Evolutionary conservation across 2,329 filamentous ascomycete species (phyloP).

Genomic region (Botrytis porri): DNA sequence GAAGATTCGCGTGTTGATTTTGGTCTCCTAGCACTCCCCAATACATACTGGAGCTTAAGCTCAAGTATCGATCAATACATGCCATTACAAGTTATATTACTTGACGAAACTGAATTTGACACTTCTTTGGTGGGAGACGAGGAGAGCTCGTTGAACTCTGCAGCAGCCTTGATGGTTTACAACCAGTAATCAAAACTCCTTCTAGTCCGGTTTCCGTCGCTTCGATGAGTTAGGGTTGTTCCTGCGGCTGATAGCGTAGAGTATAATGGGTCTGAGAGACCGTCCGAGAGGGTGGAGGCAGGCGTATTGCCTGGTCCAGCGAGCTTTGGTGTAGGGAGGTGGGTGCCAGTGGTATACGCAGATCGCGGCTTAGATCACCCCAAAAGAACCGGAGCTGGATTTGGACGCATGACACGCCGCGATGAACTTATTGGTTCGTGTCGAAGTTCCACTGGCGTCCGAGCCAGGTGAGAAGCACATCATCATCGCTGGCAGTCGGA

Average conservation of each 20-base stretch:
- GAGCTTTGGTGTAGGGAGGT: neutral
- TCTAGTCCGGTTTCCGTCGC: neutral
- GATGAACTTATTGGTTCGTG: neutral
- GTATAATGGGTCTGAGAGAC: neutral
- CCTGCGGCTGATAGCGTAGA: neutral
- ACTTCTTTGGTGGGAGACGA: neutral
- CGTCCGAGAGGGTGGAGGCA: neutral
- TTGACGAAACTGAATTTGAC: neutral
- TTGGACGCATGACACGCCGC: neutral
- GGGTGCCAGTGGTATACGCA: neutral
- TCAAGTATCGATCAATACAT: neutral
- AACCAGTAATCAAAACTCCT: neutral
- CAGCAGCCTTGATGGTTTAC: neutral
- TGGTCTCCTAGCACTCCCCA: neutral
- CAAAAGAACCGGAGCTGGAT: neutral
- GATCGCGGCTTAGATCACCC: neutral
- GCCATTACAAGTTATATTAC: neutral
- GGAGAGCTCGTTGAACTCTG: neutral
- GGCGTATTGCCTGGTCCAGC: neutral
- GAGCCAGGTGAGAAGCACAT: neutral
- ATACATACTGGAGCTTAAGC: neutral
- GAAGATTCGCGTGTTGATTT: slow-evolving; percentile 41
- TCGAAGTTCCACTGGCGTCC: neutral
- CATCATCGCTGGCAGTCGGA: neutral
- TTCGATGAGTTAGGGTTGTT: neutral